Percentiles rank a stretch among this genome's conserved stretches.
Evolutionary conservation across 2,329 filamentous ascomycete species (phyloP).

Genomic region (Nigrospora osmanthi): DNA sequence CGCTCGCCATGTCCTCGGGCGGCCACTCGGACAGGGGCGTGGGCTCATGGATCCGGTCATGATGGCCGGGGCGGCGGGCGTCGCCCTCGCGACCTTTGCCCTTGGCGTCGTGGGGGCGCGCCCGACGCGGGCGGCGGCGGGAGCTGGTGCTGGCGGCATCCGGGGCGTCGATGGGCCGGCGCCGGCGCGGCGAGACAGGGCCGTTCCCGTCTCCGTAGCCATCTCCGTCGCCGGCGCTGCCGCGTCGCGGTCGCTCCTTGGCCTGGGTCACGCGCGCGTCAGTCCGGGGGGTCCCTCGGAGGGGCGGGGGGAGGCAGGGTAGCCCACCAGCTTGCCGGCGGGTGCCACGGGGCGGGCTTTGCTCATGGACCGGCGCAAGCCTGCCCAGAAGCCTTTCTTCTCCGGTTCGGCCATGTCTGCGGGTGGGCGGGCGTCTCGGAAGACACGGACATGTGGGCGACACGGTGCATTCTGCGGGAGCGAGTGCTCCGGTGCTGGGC

Average conservation of each 20-base stretch:
- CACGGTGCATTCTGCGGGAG: too few species aligned
- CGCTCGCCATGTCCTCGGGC: constrained; percentile 38
- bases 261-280: constrained; percentile 14
- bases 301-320: background rate
- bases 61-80: constrained; percentile 14
- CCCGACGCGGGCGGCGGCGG: constrained; percentile 34
- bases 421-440: too few species aligned
- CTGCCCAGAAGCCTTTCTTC: constrained; percentile 39
- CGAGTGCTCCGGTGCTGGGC: too few species aligned
- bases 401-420: constrained; percentile 16
- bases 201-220: too few species aligned
- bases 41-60: constrained; percentile 12
- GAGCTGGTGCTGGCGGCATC: constrained; percentile 12
- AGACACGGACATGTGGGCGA: too few species aligned
- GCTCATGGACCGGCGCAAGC: constrained; percentile 41
- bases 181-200: constrained; percentile 8
- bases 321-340: background rate
- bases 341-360: constrained; percentile 18
- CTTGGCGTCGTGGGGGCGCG: constrained; percentile 27
- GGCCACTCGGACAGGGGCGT: constrained; percentile 47
- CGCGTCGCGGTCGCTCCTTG: constrained; percentile 20
- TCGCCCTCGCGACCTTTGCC: constrained; percentile 28
- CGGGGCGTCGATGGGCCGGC: constrained; percentile 11
- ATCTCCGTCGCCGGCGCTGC: constrained; percentile 23
- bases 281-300: constrained; percentile 5